phyloP scores from a whole-genome alignment of 441 rosid species.

The Syzygium syzygioides region DNA sequence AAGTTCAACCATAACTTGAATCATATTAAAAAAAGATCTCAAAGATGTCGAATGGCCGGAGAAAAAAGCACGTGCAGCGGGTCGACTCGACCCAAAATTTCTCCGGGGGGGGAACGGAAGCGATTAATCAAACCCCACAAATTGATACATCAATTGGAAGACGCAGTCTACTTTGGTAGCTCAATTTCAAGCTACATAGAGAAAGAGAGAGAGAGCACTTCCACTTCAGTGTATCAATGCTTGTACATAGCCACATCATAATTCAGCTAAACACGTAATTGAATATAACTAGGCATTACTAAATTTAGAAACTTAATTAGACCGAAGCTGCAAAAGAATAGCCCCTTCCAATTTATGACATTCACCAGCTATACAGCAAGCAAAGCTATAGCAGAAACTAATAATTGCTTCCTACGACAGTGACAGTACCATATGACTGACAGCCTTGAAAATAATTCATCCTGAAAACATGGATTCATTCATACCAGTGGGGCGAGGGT shows the following conservation, averaged over 20 bases:
- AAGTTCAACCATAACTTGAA: background rate
- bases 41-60: background rate
- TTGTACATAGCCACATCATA: background rate
- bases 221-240: background rate
- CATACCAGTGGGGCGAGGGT: slow-evolving; percentile 74
- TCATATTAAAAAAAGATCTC: background rate
- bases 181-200: background rate
- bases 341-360: background rate
- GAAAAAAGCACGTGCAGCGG: background rate
- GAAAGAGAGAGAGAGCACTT: background rate
- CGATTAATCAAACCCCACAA: background rate
- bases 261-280: background rate
- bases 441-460: background rate
- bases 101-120: background rate
- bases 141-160: background rate
- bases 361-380: background rate
- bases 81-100: background rate
- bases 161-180: background rate
- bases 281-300: background rate
- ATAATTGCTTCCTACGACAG: background rate
- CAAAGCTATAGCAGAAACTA: background rate
- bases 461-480: background rate
- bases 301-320: background rate
- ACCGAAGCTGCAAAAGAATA: background rate
- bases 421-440: background rate